These are phyloP conservation scores for Scleroderma citrinum DNA, from an alignment of 768 basidiomycete species.

Conservation along the genomic window DNA sequence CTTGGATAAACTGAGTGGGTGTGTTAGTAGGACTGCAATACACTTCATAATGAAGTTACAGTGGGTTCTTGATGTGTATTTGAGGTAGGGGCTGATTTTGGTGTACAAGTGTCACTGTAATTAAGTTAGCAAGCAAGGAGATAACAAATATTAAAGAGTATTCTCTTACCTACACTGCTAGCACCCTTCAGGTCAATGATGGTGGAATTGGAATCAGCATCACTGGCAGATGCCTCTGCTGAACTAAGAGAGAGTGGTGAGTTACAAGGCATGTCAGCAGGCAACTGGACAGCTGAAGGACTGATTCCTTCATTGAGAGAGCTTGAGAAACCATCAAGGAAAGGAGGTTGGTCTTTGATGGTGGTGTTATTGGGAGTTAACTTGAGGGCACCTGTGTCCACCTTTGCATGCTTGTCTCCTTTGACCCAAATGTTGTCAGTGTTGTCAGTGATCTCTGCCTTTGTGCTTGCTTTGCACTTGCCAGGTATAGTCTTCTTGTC, in stretches of 20 bases:
- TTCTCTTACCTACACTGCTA: no score
- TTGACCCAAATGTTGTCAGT: background rate
- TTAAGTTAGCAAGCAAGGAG: no score
- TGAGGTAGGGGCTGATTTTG: background rate
- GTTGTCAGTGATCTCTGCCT: background rate
- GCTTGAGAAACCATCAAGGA: background rate
- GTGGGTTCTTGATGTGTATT: background rate
- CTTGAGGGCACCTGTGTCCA: background rate
- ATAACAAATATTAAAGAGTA: background rate
- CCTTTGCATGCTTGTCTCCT: background rate
- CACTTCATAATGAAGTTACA: background rate
- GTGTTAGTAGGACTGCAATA: background rate
- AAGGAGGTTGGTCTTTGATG: background rate
- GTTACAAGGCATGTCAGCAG: no score
- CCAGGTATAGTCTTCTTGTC: background rate
- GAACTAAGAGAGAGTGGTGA: no score
- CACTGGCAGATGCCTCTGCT: no score
- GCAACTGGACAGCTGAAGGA: no score
- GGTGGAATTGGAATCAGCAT: no score
- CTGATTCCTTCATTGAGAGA: no score
- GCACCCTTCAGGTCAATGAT: no score
- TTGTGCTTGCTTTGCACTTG: background rate
- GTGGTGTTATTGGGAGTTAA: background rate
- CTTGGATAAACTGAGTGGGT: background rate
- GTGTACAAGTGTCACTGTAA: background rate